Evolutionary conservation across 2,329 filamentous ascomycete genomes (phyloP).

Genomic region (Pochonia chlamydosporia): DNA sequence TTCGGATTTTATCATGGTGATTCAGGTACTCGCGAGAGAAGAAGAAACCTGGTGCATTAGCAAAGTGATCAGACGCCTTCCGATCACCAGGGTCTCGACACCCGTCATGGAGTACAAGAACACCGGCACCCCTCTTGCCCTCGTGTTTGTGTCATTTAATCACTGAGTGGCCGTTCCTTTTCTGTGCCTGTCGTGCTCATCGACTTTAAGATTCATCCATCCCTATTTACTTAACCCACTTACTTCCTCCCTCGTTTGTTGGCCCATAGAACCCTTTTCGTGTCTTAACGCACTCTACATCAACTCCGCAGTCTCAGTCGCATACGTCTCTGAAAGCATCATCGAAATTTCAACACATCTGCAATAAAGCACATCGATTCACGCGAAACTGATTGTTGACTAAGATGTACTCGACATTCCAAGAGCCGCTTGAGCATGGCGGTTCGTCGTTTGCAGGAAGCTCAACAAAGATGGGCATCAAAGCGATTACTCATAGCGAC

Average conservation of each 20-base stretch:
- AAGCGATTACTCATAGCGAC: constrained; percentile 14
- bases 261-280: not conserved
- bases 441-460: constrained; percentile 9
- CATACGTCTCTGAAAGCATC: constrained; percentile 6
- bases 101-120: constrained; percentile 24
- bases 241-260: constrained; percentile 17
- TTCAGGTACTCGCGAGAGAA: constrained; percentile 23
- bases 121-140: constrained; percentile 18
- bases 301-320: constrained; percentile 1
- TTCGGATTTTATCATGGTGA: constrained; percentile 21
- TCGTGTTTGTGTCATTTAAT: constrained; percentile 16
- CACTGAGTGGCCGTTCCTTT: constrained; percentile 12
- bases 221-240: constrained; percentile 14
- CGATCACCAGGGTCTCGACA: constrained; percentile 19
- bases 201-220: constrained; percentile 18
- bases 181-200: constrained; percentile 15
- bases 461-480: constrained; percentile 15
- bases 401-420: constrained; percentile 11
- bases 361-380: not conserved
- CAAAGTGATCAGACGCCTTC: constrained; percentile 15
- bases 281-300: constrained; percentile 4
- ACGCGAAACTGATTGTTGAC: not conserved
- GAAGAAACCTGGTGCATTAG: constrained; percentile 23
- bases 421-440: constrained; percentile 11
- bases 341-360: not conserved